phyloP scores from a whole-genome alignment of 2,329 filamentous ascomycete species.

The Exophiala aquamarina region DNA sequence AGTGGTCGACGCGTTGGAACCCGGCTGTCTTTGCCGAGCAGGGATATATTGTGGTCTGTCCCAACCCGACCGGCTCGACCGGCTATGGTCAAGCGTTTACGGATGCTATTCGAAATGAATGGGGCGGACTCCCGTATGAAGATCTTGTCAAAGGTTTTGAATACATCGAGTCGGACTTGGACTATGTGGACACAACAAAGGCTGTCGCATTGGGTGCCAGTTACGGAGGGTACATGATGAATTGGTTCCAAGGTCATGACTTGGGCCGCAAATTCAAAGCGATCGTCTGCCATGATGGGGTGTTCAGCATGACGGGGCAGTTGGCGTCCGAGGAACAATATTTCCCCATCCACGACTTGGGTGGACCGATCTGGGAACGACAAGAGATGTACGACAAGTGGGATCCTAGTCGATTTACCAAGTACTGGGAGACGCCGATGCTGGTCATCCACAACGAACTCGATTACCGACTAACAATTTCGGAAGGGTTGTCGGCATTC shows the following conservation, averaged over 20 bases:
- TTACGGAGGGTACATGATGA: slow-evolving; percentile 62
- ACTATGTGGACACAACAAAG: slow-evolving; percentile 54
- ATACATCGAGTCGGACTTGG: slow-evolving; percentile 50
- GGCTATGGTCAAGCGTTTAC: slow-evolving; percentile 58
- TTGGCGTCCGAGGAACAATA: slow-evolving; percentile 55
- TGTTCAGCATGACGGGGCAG: slow-evolving; percentile 41
- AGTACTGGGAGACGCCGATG: slow-evolving; percentile 82
- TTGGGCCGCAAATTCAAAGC: slow-evolving; percentile 58
- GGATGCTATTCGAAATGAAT: slow-evolving; percentile 51
- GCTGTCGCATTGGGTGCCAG: slow-evolving; percentile 55
- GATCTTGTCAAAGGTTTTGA: slow-evolving; percentile 57
- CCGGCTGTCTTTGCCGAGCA: slow-evolving; percentile 59
- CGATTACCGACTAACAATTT: slow-evolving; percentile 83
- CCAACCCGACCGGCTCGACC: slow-evolving; percentile 59
- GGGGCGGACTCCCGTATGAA: slow-evolving; percentile 56
- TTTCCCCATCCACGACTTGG: slow-evolving; percentile 55
- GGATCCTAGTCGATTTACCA: slow-evolving; percentile 57
- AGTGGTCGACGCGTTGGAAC: slow-evolving; percentile 57
- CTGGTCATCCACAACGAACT: slow-evolving; percentile 87
- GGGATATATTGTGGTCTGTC: slow-evolving; percentile 60
- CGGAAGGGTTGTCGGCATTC: slow-evolving; percentile 81
- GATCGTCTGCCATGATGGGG: slow-evolving; percentile 53
- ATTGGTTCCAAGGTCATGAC: slow-evolving; percentile 57
- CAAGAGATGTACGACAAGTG: slow-evolving; percentile 55
- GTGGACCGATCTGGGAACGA: slow-evolving; percentile 51